Evolutionary conservation across 1,139 yeast species (phyloP), one percentile per base, ranked within the genome.

Genomic region (Scheffersomyces titani): DNA sequence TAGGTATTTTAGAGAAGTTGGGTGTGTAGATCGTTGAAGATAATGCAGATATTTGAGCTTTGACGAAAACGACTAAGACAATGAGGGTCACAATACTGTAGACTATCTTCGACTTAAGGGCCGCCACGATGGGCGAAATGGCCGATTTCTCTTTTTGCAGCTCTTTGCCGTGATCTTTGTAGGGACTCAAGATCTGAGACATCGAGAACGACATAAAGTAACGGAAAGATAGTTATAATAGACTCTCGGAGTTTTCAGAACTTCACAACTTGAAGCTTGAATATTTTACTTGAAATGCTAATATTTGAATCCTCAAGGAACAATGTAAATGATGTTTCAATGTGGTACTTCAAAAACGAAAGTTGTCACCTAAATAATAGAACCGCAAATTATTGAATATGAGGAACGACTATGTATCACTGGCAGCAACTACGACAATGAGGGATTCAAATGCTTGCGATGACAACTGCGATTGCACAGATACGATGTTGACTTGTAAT

Each of bases 1-100:
- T 66, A 1, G 65, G 60, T 19, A 65, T 59, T 20, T 58, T 51
- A 22, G 55, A 44, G 56, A 72, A 70, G 54, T 67, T 62, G 18
- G 76, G 75, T 2, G 60, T 51, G 51, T 63, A 62, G 18, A 54
- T 22, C 13, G 49, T 7, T 19, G 49, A 46, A 16, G 49, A 19
- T 6, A 46, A 46, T 46, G 49, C 49, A 19, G 22, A 22, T 6
- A 46, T 46, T 46, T 46, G 49, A 3, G 49, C 22, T 13, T 22
- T 22, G 24, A 46, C 22, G 22, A 13, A 46, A 22, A n/a, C 24
- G 49, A 46, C 19, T 9, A 20, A 20, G 49, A 46, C 22, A 22
- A 46, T 20, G 49, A 46, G 6, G 20, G 22, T n/a, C 22, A 46
- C 18, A 3, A 46, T 22, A 46, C 20, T 16, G 24, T 46, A 46